Evolutionary conservation across 116 monocot species (phyloP).

Genomic region (Papilionanthe hybrid): DNA sequence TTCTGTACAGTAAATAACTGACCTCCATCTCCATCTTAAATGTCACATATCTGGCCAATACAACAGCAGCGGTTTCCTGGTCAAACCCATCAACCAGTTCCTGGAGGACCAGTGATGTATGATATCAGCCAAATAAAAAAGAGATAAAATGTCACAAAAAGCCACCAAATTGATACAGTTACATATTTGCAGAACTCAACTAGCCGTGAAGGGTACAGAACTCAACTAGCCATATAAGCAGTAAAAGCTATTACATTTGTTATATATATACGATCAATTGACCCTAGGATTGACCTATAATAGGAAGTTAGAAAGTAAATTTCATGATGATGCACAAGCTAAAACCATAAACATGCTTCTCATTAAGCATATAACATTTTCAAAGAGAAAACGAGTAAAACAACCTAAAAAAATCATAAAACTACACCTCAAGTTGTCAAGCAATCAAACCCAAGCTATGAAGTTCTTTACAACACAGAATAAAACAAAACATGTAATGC

Average conservation of each 20-base stretch:
- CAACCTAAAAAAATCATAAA: not conserved
- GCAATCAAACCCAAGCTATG: constrained; percentile 1
- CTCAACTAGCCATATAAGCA: not conserved
- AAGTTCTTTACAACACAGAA: not conserved
- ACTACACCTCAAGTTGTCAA: not conserved
- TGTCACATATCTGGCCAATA: constrained; percentile 85
- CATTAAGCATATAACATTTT: not conserved
- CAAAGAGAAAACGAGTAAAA: not conserved
- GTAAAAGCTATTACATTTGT: not conserved
- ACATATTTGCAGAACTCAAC: not conserved
- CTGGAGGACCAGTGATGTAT: constrained; percentile 29
- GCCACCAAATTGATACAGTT: not conserved
- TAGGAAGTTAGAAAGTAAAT: not conserved
- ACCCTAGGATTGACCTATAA: not conserved
- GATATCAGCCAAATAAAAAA: constrained; percentile 14
- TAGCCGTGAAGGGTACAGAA: not conserved
- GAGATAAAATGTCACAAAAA: not conserved
- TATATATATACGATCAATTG: not conserved
- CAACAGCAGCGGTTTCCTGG: constrained; percentile 94
- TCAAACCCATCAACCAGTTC: constrained; percentile 95
- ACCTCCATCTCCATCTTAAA: constrained; percentile 99
- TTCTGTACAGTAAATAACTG: constrained; percentile 7
- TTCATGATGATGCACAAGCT: not conserved
- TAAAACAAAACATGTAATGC: not conserved
- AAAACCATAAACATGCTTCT: not conserved